Evolutionary conservation across 1,284 basidiomycete genomes (phyloP), one percentile per base, ranked within the genome.

Genomic region (Trichosporon faecale): DNA sequence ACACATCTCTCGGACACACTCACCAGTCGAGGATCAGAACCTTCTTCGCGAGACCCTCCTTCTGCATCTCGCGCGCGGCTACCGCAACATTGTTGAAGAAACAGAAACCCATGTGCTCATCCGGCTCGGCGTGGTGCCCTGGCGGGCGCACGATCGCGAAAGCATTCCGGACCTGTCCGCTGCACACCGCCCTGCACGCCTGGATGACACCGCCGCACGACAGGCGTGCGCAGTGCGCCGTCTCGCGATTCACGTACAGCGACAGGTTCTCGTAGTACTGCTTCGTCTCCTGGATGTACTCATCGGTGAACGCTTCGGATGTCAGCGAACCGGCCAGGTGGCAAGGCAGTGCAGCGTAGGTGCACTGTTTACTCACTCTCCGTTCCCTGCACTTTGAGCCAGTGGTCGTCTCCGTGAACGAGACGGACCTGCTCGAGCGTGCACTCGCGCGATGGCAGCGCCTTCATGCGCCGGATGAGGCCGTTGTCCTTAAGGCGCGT

Each of bases 21-120:
- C 79, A 95, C 96, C 97, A 99, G 80, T 99, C 96, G 16, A 99
- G 85, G 77, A 99, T 98, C 75, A 99, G 80, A 16, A 99, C 89
- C 77, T 89, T 92, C 79, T 90, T 91, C 67, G 91, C 84, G 2
- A 88, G 79, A 0, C 91, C 91, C 57, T 86, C 78, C 71, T 90
- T 86, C 77, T 91, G 92, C 33, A 90, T 88, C 40, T 91, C 95
- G 81, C 88, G 89, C 61, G 93, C 88, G 0, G 95, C 95, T 6
- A 99, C 91, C 1, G 96, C 92, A 23, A 97, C 95, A 77, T 99
- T 99, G 84, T 99, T 99, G 86, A 94, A 98, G 85, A 99, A 95
- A 84, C 97, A 99, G 83, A 99, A 99, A 0, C 97, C 97, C 93
- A 98, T 98, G 78, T 94, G 92, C 80, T 95, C 92, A 74, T 96